Conservation (phyloP, 2,329 filamentous ascomycete species). For the Claviceps arundinis region DNA sequence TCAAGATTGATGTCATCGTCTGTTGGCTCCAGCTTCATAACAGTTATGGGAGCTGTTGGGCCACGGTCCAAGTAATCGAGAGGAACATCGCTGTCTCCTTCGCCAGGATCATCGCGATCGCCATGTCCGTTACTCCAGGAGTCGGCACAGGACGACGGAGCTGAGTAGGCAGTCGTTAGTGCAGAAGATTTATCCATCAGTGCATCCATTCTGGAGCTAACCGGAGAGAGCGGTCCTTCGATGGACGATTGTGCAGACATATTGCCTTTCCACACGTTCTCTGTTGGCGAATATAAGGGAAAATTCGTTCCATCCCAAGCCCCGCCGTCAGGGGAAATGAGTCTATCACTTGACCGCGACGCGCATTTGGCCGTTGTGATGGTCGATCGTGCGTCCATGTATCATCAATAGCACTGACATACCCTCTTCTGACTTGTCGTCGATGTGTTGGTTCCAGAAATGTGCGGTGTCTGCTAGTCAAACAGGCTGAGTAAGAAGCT, state of each 20-base stretch:
- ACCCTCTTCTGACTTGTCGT: slow-evolving; percentile 10
- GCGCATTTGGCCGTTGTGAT: slow-evolving; percentile 28
- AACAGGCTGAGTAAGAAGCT: not conserved
- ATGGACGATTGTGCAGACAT: slow-evolving; percentile 19
- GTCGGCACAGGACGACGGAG: slow-evolving; percentile 32
- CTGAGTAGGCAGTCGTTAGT: slow-evolving; percentile 31
- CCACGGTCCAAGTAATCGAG: slow-evolving; percentile 34
- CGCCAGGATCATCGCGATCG: slow-evolving; percentile 24
- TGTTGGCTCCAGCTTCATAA: slow-evolving; percentile 43
- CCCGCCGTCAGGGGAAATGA: slow-evolving; percentile 30
- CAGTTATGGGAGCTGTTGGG: slow-evolving; percentile 30
- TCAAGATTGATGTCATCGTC: slow-evolving; percentile 43
- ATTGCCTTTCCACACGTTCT: slow-evolving; percentile 16
- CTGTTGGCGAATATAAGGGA: slow-evolving; percentile 21
- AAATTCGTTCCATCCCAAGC: slow-evolving; percentile 14
- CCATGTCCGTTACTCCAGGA: slow-evolving; percentile 30
- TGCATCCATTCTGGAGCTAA: slow-evolving; percentile 36
- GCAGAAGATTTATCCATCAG: slow-evolving; percentile 24
- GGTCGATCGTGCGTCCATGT: slow-evolving; percentile 33
- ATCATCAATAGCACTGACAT: slow-evolving; percentile 31
- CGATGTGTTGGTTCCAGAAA: not conserved
- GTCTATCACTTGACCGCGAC: slow-evolving; percentile 32
- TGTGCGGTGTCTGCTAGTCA: not conserved
- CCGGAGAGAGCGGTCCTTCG: slow-evolving; percentile 38
- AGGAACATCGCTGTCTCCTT: slow-evolving; percentile 26